Conservation (phyloP, 768 basidiomycete genomes). For the Boletus fagicola region DNA sequence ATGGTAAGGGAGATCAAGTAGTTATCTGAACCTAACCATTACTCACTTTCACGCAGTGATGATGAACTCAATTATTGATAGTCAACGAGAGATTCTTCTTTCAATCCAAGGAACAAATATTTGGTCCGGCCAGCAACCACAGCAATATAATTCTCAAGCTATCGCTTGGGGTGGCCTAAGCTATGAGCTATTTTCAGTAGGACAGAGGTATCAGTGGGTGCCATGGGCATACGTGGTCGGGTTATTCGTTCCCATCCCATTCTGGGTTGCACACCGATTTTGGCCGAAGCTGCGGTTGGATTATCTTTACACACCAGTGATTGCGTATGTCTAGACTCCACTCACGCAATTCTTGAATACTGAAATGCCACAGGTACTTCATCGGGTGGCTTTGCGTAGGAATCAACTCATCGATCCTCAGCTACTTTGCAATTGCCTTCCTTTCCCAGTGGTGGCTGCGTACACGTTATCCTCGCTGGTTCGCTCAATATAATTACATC, state of each 20-base stretch:
- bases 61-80: conserved; percentile 57
- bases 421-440: conserved; percentile 51
- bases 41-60: conserved; percentile 31
- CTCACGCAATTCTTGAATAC: not conserved
- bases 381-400: conserved; percentile 49
- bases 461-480: conserved; percentile 61
- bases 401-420: conserved; percentile 50
- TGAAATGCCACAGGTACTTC: conserved; percentile 31
- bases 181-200: conserved; percentile 33
- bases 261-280: conserved; percentile 39
- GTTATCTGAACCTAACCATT: conserved; percentile 45
- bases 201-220: conserved; percentile 39
- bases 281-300: conserved; percentile 34
- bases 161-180: conserved; percentile 44
- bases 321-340: conserved; percentile 18
- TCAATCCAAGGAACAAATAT: conserved; percentile 50
- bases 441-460: conserved; percentile 61
- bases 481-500: conserved; percentile 64
- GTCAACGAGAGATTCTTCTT: conserved; percentile 51
- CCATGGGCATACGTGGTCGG: conserved; percentile 38
- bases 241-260: conserved; percentile 39
- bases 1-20: conserved; percentile 50
- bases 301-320: conserved; percentile 35
- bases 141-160: conserved; percentile 34
- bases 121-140: conserved; percentile 33